Base-by-base conservation (phyloP, 164 flowering plant species). In the Sextonia rubra region DNA sequence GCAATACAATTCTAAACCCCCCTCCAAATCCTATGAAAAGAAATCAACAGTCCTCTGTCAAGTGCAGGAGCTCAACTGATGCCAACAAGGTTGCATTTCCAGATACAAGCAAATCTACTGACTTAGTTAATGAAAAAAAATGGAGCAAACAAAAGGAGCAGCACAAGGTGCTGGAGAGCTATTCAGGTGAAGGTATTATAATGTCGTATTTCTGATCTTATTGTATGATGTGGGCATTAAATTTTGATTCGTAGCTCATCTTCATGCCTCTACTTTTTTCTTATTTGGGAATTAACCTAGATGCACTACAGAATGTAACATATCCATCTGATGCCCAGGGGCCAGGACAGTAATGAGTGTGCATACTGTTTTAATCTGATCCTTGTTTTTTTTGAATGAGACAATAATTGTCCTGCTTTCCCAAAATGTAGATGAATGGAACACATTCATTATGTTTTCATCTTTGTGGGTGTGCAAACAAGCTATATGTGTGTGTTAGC, bases 171-270 rank as follows among this genome's bases (percentile, higher is more conserved):
- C 73, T 32, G 30, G 83, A 80, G 11, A 73, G 25, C 71, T 58
- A 71, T 68, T 72, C 84, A 66, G 83, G 79, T 84, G 89, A 81
- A 85, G 91, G 93, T 90, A 86, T 64, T 68, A 48, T 32, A 64
- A 77, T 70, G 61, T 61, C 47, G 20, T 64, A 64, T 76, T 14
- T 61, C 78, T 65, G 30, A 23, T 65, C 69, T 47, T 29, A 25
- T 48, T 75, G 37, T 15, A 44, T 66, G 52, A 37, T n/a, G n/a
- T 66, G 12, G 17, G 23, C 15, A 44, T 66, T 23, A 23, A 25
- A 37, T 24, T 6, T 29, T 52, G 58, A 52, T 52, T 20, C 58
- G 18, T 52, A 52, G 58, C 20, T 17, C n/a, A 18, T 52, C 14
- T 52, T 52, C 58, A 52, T 52, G 58, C 14, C 17, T 17, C n/a